Conservation (phyloP, 306 rosid species). For the Canavalia gladiata region DNA sequence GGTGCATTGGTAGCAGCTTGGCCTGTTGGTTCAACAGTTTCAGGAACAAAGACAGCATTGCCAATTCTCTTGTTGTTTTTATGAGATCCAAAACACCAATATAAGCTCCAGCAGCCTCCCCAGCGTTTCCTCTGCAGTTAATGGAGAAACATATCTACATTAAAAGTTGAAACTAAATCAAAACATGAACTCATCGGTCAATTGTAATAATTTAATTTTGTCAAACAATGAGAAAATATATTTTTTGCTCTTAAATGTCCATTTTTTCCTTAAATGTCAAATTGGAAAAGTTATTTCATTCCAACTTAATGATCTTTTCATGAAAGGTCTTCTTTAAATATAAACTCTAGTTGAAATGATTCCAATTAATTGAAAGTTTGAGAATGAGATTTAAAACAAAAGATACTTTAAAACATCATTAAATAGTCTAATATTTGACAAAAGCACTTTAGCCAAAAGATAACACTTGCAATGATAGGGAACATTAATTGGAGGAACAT, state of each 20-base stretch:
- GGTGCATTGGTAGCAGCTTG: constrained; percentile 58
- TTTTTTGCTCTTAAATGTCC: background rate
- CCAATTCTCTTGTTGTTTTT: constrained; percentile 78
- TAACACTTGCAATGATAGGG: constrained; percentile 4
- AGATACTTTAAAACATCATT: background rate
- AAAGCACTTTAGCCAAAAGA: constrained; percentile 9
- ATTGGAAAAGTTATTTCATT: background rate
- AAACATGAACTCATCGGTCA: constrained; percentile 16
- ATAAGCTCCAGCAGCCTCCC: constrained; percentile 86
- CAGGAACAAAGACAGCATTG: constrained; percentile 78
- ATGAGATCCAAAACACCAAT: constrained; percentile 79
- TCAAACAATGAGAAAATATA: background rate
- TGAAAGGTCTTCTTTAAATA: background rate
- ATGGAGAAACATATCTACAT: constrained; percentile 29
- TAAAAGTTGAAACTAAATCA: constrained; percentile 30
- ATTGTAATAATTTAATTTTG: background rate
- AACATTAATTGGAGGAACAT: background rate
- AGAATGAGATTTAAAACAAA: background rate
- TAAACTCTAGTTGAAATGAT: background rate
- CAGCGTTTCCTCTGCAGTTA: constrained; percentile 78
- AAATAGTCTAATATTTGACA: background rate
- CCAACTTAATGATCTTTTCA: constrained; percentile 4
- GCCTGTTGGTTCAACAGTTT: constrained; percentile 62
- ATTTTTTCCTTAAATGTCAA: constrained; percentile 1
- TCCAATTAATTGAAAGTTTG: constrained; percentile 8